A percentile compares a stretch with the other conserved stretches of the same genome.
Conservation (phyloP, 441 rosid genomes). For the Geranium incanum region DNA sequence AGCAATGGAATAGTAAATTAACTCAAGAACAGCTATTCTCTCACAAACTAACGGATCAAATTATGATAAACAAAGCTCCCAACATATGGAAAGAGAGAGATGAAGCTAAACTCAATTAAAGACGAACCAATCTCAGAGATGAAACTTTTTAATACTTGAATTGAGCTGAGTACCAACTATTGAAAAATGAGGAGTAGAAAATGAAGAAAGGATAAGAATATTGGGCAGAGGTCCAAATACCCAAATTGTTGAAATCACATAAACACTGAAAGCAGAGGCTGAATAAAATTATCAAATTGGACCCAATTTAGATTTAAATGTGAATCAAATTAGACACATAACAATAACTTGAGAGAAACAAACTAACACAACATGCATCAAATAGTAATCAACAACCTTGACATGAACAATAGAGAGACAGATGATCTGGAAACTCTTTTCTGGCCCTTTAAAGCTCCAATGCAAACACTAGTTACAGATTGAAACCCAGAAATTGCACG, state of each 20-base stretch:
- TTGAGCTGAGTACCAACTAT: slow-evolving; percentile 11
- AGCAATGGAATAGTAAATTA: neutral
- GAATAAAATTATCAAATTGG: slow-evolving; percentile 12
- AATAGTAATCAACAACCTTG: neutral
- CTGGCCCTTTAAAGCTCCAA: neutral
- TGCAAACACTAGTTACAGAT: neutral
- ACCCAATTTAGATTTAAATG: neutral
- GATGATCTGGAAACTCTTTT: neutral
- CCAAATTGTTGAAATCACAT: neutral
- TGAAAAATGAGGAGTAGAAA: slow-evolving; percentile 24
- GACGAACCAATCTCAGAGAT: slow-evolving; percentile 12
- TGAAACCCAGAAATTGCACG: neutral
- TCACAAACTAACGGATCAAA: neutral
- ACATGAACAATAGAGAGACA: neutral
- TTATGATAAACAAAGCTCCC: neutral
- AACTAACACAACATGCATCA: too few relatives aligned
- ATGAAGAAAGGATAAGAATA: slow-evolving; percentile 31
- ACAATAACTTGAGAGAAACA: neutral
- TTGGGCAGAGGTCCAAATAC: slow-evolving; percentile 4
- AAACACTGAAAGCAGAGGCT: slow-evolving; percentile 12
- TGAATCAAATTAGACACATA: neutral
- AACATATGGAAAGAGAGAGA: neutral
- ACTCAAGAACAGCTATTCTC: neutral
- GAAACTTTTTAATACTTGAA: slow-evolving; percentile 11
- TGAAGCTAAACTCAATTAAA: slow-evolving; percentile 4